Percentiles rank a stretch among this genome's conserved stretches.
Evolutionary conservation across 169 alveolate genomes (phyloP).

Genomic region (Plasmodium billcollinsi): DNA sequence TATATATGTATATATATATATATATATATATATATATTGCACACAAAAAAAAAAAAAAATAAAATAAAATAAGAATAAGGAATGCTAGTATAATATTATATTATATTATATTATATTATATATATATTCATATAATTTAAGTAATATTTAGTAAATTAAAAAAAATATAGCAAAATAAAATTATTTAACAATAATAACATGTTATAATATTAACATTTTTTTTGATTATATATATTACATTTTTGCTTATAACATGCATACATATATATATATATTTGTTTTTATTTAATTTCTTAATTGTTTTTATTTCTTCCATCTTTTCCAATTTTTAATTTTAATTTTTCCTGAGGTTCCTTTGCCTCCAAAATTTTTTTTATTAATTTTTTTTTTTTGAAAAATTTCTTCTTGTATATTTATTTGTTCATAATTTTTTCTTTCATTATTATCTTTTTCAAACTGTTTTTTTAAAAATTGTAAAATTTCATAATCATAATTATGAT

Average conservation of each 20-base stretch:
- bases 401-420: conserved; percentile 39
- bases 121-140: no score
- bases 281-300: not conserved
- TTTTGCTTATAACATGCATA: no score
- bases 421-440: conserved; percentile 63
- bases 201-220: no score
- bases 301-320: conserved; percentile 64
- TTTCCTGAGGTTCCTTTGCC: conserved; percentile 76
- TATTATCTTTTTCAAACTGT: conserved; percentile 43
- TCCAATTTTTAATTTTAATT: conserved; percentile 72
- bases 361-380: conserved; percentile 70
- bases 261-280: no score
- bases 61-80: no score
- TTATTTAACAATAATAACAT: no score
- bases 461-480: conserved; percentile 49
- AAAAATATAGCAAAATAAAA: no score
- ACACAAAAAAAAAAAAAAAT: no score
- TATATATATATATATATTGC: not conserved
- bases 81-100: no score
- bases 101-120: no score
- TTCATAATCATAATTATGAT: conserved; percentile 54
- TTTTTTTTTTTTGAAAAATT: conserved; percentile 50
- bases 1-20: not conserved
- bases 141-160: no score
- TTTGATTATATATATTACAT: no score